Evolutionary conservation across 2,329 filamentous ascomycete genomes (phyloP).

Genomic region (Fusarium sp.): DNA sequence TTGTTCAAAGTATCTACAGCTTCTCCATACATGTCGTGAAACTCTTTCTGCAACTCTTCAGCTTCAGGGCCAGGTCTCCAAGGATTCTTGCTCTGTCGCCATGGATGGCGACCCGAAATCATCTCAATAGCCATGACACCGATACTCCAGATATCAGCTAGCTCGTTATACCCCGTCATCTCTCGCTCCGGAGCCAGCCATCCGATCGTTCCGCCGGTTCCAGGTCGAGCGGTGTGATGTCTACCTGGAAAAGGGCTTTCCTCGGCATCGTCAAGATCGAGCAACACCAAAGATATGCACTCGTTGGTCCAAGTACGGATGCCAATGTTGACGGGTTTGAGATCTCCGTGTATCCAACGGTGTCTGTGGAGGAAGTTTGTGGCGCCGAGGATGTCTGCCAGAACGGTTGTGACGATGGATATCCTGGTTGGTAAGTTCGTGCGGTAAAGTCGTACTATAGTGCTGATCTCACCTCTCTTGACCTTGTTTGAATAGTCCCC

Average conservation of each 20-base stretch:
- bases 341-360: background rate
- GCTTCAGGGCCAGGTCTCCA: background rate
- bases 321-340: background rate
- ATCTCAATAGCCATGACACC: background rate
- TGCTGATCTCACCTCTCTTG: background rate
- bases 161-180: background rate
- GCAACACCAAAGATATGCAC: background rate
- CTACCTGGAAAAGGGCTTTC: background rate
- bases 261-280: background rate
- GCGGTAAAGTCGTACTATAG: fast-evolving
- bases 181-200: background rate
- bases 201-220: background rate
- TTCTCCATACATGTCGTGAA: background rate
- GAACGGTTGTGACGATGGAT: background rate
- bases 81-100: background rate
- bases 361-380: background rate
- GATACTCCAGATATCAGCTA: background rate
- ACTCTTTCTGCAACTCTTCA: background rate
- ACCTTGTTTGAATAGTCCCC: fast-evolving
- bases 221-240: background rate
- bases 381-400: background rate
- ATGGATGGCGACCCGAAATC: background rate
- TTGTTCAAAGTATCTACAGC: fast-evolving
- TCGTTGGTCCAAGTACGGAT: background rate
- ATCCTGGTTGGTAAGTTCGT: background rate